Percentiles rank a stretch among this genome's conserved stretches.
These are phyloP conservation scores for Hsuehochloa calcarea DNA, from an alignment of 176 grass and related monocot genomes.

Conservation along the genomic window DNA sequence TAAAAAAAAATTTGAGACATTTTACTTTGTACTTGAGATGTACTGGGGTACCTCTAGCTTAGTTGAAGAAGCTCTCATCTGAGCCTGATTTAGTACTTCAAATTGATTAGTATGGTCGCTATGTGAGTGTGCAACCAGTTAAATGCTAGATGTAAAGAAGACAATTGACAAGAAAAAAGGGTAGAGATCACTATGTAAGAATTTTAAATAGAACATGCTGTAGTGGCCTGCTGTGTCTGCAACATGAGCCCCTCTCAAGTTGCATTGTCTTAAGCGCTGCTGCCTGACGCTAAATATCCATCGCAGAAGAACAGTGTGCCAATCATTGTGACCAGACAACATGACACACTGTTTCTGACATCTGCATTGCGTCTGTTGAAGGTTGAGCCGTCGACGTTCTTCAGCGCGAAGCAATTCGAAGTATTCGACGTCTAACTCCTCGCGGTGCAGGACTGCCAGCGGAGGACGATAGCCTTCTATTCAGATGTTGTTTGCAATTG, in stretches of 20 bases:
- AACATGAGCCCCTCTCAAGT: not conserved
- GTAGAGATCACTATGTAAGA: not conserved
- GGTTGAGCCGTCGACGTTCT: slow-evolving; percentile 96
- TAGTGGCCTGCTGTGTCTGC: not conserved
- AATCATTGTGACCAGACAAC: not conserved
- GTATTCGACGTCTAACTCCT: slow-evolving; percentile 89
- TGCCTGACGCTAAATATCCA: not conserved
- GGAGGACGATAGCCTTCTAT: slow-evolving; percentile 92
- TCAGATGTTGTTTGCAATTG: slow-evolving; percentile 85
- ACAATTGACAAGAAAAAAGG: not conserved
- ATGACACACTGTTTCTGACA: not conserved
- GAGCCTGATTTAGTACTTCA: not conserved
- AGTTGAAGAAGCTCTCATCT: not conserved
- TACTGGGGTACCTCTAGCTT: not conserved
- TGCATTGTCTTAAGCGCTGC: not conserved
- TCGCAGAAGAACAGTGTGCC: not conserved
- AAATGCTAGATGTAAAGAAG: not conserved
- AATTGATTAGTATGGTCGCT: not conserved
- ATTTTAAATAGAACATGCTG: not conserved
- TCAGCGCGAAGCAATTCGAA: slow-evolving; percentile 93
- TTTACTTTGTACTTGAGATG: not conserved
- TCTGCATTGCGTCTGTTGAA: slow-evolving; percentile 39
- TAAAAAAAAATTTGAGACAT: not conserved
- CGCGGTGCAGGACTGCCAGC: slow-evolving; percentile 71
- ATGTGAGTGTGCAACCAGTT: not conserved